Evolutionary conservation across 148 eudicot species (phyloP), one percentile per base, ranked within the genome.

Genomic region (Cornus controversa): DNA sequence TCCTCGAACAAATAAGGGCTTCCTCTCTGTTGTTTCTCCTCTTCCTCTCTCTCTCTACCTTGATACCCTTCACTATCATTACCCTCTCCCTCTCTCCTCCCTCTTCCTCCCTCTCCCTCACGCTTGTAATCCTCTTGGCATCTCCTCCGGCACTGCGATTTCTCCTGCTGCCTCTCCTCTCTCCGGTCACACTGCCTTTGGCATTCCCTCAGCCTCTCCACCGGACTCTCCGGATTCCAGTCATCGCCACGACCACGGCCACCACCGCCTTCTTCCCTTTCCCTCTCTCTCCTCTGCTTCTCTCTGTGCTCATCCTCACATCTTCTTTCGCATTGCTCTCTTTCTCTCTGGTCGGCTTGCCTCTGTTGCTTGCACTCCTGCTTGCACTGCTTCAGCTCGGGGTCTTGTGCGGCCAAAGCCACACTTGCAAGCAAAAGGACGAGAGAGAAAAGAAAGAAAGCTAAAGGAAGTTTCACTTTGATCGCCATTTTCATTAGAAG

Each of bases 1-100:
- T 87, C 93, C 40, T 85, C 75, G 31, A 95, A 95, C 68, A 95
- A 92, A 73, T 86, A 91, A 6, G 99, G 97, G 57, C 78, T 80
- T 2, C 70, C 69, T 24, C 81, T 54, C 34, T 74, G 80, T 73
- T 54, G 16, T 8, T 27, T 77, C 34, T 78, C 79, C 53, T 81
- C 76, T 57, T 77, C 79, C 31, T 73, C 73, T 24, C 70, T 82
- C 53, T 67, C 79, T 6, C 67, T 71, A 8, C 57, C 74, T 37
- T 63, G 63, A 3, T 57, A 40, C 37, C 37, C 37, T 36, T 6
- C 31, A 3, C 70, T 23, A 13, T 29, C 62, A 71, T 60, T 34
- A 20, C 23, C 64, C 25, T 54, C 22, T 50, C 57, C 6, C 2
- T 18, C 77, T 37, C 66, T 63, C 53, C 8, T 20, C 64, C 45